Conservation (phyloP, 2,329 filamentous ascomycete species). For the Sodiomyces alkalinus region DNA sequence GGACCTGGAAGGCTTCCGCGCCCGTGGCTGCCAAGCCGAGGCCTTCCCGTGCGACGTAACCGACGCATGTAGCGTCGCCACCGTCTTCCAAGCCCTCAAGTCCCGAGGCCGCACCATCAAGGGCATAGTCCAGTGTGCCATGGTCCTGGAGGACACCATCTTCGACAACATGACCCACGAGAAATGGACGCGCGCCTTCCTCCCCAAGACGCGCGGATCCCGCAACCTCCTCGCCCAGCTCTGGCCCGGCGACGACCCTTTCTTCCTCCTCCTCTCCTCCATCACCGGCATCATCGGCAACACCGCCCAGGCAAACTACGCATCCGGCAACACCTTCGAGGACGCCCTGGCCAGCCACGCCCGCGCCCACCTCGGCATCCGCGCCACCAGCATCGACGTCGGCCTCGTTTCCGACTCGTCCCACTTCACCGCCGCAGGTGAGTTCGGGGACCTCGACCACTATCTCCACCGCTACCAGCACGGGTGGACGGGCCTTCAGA, state of each 20-base stretch:
- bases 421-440: too few relatives aligned
- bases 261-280: slow-evolving; percentile 24
- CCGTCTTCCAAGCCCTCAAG: slow-evolving; percentile 11
- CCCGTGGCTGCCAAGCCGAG: slow-evolving; percentile 24
- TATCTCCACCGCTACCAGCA: too few relatives aligned
- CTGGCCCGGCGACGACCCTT: slow-evolving; percentile 13
- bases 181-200: slow-evolving; percentile 15
- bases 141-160: slow-evolving; percentile 21
- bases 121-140: slow-evolving; percentile 28
- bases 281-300: slow-evolving; percentile 18
- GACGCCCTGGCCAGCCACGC: slow-evolving; percentile 12
- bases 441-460: too few relatives aligned
- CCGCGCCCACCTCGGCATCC: slow-evolving; percentile 4
- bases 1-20: slow-evolving; percentile 20
- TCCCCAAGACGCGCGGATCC: slow-evolving; percentile 22
- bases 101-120: too few relatives aligned
- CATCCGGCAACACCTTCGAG: slow-evolving; percentile 18
- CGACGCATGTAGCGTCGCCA: slow-evolving; percentile 15
- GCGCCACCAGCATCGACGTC: slow-evolving; percentile 9
- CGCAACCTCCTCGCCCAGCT: slow-evolving; percentile 20
- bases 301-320: slow-evolving; percentile 23
- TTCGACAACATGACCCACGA: slow-evolving; percentile 19
- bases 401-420: too few relatives aligned
- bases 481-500: too few relatives aligned
- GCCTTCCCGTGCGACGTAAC: slow-evolving; percentile 35